A percentile compares a stretch with the other conserved stretches of the same genome.
These are phyloP conservation scores for Amphirosellinia nigrospora DNA, from an alignment of 495 filamentous ascomycete genomes.

Conservation along the genomic window DNA sequence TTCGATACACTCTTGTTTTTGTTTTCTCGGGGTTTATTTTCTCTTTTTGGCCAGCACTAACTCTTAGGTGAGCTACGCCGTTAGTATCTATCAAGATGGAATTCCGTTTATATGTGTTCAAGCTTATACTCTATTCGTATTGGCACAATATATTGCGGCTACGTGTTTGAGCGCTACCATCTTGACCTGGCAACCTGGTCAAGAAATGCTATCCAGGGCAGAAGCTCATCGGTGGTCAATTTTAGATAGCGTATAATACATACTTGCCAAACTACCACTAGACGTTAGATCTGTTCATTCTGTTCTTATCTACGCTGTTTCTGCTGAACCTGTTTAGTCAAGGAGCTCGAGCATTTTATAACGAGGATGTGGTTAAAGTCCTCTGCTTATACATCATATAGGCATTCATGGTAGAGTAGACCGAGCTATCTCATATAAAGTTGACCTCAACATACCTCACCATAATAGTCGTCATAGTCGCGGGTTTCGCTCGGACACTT, in stretches of 20 bases:
- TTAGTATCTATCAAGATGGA: slow-evolving; percentile 12
- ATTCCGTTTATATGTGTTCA: slow-evolving; percentile 9
- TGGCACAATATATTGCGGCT: background rate
- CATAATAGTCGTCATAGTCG: no score
- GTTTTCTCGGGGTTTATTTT: slow-evolving; percentile 2
- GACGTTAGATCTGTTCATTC: background rate
- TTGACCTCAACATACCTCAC: background rate
- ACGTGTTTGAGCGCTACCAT: background rate
- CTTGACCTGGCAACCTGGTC: background rate
- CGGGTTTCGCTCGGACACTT: no score
- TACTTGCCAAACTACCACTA: background rate
- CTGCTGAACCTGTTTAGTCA: background rate
- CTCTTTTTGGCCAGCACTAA: slow-evolving; percentile 8
- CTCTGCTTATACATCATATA: background rate
- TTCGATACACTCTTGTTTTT: slow-evolving; percentile 30
- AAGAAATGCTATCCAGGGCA: background rate
- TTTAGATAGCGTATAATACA: background rate
- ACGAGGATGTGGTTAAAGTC: background rate
- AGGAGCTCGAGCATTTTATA: background rate
- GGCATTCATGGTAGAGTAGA: background rate
- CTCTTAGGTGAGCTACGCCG: slow-evolving; percentile 19
- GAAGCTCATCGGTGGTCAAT: background rate
- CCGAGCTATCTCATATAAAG: background rate
- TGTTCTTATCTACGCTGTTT: background rate
- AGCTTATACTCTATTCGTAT: background rate